phyloP scores from a whole-genome alignment of 2,329 filamentous ascomycete genomes.

The Parastagonospora avenae region DNA sequence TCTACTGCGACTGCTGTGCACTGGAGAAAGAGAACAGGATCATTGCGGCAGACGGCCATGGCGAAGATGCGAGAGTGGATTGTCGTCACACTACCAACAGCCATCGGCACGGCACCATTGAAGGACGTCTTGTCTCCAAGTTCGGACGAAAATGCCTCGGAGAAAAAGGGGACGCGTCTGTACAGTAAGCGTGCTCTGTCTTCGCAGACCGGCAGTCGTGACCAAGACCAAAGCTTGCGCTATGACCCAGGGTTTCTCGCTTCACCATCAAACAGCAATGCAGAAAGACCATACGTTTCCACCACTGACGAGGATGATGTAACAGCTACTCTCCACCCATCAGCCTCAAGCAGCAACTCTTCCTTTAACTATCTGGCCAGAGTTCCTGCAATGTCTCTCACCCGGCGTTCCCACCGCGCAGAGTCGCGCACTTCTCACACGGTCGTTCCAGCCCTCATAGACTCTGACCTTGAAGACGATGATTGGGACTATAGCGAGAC shows the following conservation, averaged over 20 bases:
- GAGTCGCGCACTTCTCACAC: slow-evolving; percentile 30
- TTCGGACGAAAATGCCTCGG: no score
- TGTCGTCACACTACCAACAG: slow-evolving; percentile 40
- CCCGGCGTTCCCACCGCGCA: slow-evolving; percentile 35
- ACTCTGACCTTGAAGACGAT: slow-evolving; percentile 50
- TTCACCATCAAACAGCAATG: slow-evolving; percentile 52
- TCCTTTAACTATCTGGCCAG: slow-evolving; percentile 30
- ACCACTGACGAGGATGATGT: slow-evolving; percentile 86
- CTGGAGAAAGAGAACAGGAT: slow-evolving; percentile 74
- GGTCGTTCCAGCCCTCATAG: slow-evolving; percentile 28
- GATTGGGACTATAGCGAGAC: slow-evolving; percentile 92
- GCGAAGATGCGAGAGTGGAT: slow-evolving; percentile 57
- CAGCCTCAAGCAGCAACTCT: slow-evolving; percentile 50
- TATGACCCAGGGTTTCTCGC: slow-evolving; percentile 22
- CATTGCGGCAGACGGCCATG: slow-evolving; percentile 83
- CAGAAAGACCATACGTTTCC: slow-evolving; percentile 67
- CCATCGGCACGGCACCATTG: slow-evolving; percentile 6
- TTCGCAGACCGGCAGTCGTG: neutral
- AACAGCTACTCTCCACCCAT: slow-evolving; percentile 62
- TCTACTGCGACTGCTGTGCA: slow-evolving; percentile 32
- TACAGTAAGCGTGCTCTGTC: neutral
- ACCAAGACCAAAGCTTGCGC: no score
- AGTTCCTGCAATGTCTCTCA: slow-evolving; percentile 34
- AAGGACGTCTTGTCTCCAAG: no score
- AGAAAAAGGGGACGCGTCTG: no score